phyloP scores from a whole-genome alignment of 768 basidiomycete species.

The Astraeus odoratus region DNA sequence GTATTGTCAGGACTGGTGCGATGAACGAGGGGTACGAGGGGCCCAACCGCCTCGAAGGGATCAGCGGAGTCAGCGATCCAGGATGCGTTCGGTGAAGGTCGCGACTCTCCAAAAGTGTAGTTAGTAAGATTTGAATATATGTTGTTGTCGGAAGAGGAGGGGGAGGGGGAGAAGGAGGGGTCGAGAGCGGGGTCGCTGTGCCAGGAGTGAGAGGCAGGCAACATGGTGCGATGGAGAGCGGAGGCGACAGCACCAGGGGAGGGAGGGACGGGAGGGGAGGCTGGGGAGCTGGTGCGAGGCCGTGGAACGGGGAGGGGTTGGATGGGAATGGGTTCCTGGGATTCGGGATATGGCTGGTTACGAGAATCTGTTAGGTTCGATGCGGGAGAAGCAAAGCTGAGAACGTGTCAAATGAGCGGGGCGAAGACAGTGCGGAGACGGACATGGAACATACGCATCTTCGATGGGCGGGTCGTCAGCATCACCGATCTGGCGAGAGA shows the following conservation, averaged over 20 bases:
- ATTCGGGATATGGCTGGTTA: not conserved
- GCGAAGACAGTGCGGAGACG: not conserved
- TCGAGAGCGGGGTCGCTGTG: not conserved
- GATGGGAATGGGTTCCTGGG: not conserved
- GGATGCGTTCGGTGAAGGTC: constrained; percentile 12
- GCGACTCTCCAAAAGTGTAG: constrained; percentile 37
- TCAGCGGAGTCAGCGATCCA: constrained; percentile 10
- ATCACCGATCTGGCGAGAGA: constrained; percentile 20
- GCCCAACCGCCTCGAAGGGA: constrained; percentile 28
- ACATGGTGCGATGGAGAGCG: constrained; percentile 1
- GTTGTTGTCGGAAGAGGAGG: constrained; percentile 14
- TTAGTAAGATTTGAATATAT: constrained; percentile 35
- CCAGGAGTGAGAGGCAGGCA: not conserved
- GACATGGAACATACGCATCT: constrained; percentile 4
- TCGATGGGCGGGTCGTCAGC: no score
- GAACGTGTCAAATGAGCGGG: not conserved
- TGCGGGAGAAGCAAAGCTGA: not conserved
- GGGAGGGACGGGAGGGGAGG: not conserved
- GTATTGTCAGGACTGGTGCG: constrained; percentile 33
- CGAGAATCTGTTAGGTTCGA: not conserved
- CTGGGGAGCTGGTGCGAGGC: not conserved
- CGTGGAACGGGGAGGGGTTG: no score
- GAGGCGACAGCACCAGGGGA: not conserved
- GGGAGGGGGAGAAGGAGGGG: not conserved
- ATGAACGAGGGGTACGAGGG: constrained; percentile 25